Conservation (phyloP, 2,329 filamentous ascomycete genomes). For the Lizonia empirigonia region DNA sequence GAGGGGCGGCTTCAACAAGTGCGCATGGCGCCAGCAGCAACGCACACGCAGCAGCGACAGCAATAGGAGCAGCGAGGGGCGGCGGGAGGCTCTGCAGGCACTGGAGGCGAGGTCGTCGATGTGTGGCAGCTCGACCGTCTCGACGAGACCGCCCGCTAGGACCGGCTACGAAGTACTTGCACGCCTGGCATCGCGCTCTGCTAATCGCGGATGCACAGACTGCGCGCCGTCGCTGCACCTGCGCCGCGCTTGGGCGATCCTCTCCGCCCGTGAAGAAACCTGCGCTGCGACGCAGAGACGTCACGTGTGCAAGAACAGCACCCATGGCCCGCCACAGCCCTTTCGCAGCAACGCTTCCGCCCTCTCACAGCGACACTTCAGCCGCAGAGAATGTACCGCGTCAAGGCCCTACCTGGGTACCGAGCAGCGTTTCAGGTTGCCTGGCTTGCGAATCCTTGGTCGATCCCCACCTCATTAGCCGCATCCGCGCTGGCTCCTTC, state of each 20-base stretch:
- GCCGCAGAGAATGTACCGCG: conserved; percentile 18
- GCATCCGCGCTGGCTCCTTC: conserved; percentile 17
- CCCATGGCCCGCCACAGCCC: no score
- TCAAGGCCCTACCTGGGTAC: conserved; percentile 2
- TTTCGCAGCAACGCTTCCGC: no score
- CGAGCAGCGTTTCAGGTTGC: conserved; percentile 11
- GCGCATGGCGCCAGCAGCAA: conserved; percentile 14
- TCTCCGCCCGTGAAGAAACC: no score
- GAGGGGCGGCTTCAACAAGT: conserved; percentile 1
- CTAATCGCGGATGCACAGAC: conserved; percentile 17
- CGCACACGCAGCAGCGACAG: conserved; percentile 7
- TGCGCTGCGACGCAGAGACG: no score
- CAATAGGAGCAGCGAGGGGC: conserved; percentile 2
- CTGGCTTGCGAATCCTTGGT: conserved; percentile 20
- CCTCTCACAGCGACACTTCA: conserved; percentile 14
- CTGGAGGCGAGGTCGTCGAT: conserved; percentile 10
- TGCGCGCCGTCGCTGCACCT: conserved; percentile 11
- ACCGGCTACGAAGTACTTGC: conserved; percentile 9
- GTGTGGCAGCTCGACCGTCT: conserved; percentile 12
- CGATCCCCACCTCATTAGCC: conserved; percentile 18
- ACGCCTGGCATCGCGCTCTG: conserved; percentile 13
- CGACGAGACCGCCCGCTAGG: conserved; percentile 6
- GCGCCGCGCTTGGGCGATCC: conserved; percentile 2
- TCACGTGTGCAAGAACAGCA: no score
- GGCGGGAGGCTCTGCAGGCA: conserved; percentile 1